Evolutionary conservation across 352 stramenopile species (phyloP).

Genomic region (Discostella stelligera): DNA sequence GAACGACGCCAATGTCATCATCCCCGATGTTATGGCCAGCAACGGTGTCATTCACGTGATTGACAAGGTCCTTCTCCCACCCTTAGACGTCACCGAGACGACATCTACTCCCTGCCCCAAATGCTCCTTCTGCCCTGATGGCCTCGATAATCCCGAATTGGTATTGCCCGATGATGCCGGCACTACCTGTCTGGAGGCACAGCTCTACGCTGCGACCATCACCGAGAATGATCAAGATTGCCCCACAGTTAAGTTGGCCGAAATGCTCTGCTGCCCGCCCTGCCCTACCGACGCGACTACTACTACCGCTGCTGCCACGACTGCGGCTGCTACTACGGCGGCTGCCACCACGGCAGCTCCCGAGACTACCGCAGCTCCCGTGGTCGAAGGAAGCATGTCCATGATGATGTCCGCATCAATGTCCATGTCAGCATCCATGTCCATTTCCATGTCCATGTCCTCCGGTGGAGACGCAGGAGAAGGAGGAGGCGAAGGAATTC

Average conservation of each 20-base stretch:
- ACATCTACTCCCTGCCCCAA: not conserved
- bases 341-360: not conserved
- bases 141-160: not conserved
- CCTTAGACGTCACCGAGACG: not conserved
- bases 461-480: not conserved
- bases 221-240: not conserved
- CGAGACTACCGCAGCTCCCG: too few relatives aligned
- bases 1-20: slow-evolving; percentile 24
- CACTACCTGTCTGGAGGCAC: not conserved
- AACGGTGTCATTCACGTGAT: slow-evolving; percentile 48
- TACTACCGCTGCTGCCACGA: not conserved
- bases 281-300: not conserved
- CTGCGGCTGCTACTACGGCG: not conserved
- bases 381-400: not conserved
- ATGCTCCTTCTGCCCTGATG: slow-evolving; percentile 8
- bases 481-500: not conserved
- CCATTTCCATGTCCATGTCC: not conserved
- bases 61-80: slow-evolving; percentile 37
- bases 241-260: not conserved
- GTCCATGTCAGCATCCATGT: not conserved
- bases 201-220: not conserved
- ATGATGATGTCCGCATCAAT: not conserved
- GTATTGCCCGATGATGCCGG: slow-evolving; percentile 3
- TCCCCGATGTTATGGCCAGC: slow-evolving; percentile 24
- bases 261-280: not conserved